A percentile compares a stretch with the other conserved stretches of the same genome.
These are phyloP conservation scores for Hypoxylon sp. DNA, from an alignment of 2,329 filamentous ascomycete genomes.

Conservation along the genomic window DNA sequence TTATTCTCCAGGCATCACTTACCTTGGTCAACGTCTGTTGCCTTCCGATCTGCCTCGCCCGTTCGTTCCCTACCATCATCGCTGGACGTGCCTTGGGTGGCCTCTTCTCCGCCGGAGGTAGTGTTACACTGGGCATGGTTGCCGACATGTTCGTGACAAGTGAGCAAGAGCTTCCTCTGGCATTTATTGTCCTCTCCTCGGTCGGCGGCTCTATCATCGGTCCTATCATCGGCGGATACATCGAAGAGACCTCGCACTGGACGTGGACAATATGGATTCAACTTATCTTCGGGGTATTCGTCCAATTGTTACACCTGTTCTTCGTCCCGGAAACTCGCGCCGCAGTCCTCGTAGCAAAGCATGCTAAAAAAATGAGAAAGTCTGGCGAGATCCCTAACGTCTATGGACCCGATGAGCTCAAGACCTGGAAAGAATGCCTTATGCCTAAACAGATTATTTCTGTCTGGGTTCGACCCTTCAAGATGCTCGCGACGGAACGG, in stretches of 20 bases:
- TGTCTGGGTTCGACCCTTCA: conserved; percentile 68
- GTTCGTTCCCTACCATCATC: conserved; percentile 51
- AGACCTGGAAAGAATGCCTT: conserved; percentile 46
- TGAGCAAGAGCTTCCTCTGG: conserved; percentile 65
- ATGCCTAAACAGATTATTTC: conserved; percentile 52
- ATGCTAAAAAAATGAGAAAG: conserved; percentile 63
- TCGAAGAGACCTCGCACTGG: conserved; percentile 57
- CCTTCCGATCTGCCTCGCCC: conserved; percentile 54
- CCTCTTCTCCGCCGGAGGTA: conserved; percentile 68
- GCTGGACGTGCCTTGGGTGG: conserved; percentile 57
- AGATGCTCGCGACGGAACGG: conserved; percentile 68
- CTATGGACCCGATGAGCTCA: conserved; percentile 58
- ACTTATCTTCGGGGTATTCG: conserved; percentile 61
- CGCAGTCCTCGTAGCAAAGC: conserved; percentile 63
- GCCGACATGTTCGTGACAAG: conserved; percentile 68
- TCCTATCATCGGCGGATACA: conserved; percentile 62
- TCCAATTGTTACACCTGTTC: conserved; percentile 61
- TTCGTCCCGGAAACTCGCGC: conserved; percentile 66
- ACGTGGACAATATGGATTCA: conserved; percentile 71
- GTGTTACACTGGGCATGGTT: conserved; percentile 70
- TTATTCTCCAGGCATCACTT: conserved; percentile 58
- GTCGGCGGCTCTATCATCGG: conserved; percentile 63
- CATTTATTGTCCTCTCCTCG: conserved; percentile 66
- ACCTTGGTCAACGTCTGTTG: conserved; percentile 64
- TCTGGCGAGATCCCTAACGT: conserved; percentile 53